Evolutionary conservation across 257 asterid genomes (phyloP), one percentile per base, ranked within the genome.

Genomic region (Buddleja alternifolia): DNA sequence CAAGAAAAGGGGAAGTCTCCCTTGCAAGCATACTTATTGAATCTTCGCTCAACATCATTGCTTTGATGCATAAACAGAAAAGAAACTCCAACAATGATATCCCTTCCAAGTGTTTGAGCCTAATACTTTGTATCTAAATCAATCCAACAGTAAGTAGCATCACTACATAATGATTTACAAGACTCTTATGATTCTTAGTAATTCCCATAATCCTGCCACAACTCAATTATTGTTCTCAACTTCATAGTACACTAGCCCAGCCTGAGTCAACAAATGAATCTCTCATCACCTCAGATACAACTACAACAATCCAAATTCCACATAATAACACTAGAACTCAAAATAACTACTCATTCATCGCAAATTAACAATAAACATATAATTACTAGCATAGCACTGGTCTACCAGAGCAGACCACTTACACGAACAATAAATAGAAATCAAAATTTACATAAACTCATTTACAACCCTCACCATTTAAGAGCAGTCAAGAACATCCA

Each of bases 401-500:
- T 40, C 19, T 54, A 29, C 65, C 50, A 61, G 19, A 19, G 66
- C 47, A 17, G 2, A 53, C 6, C n/a, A n/a, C n/a, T n/a, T n/a
- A n/a, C n/a, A n/a, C n/a, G n/a, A n/a, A n/a, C n/a, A n/a, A n/a
- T n/a, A n/a, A n/a, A n/a, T n/a, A n/a, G n/a, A 17, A 62, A 53
- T 8, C 17, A 5, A 70, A 67, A 62, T 58, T 17, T 10, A 64
- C 37, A 17, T 15, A 17, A 11, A 46, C 4, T 11, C 60, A 34
- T 44, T 19, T 48, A 37, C 20, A 0, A 7, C 14, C 17, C 80
- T 80, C 59, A 85, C 97, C 97, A 79, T 82, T 82, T 84, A 54
- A 85, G 83, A 21, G 90, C 84, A 73, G 82, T 83, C 76, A 79
- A 69, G 77, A 87, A 90, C 95, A 87, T 90, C 97, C 91, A 87